Evolutionary conservation across 2,329 filamentous ascomycete genomes (phyloP).

Genomic region (Lasiodiplodia citricola): DNA sequence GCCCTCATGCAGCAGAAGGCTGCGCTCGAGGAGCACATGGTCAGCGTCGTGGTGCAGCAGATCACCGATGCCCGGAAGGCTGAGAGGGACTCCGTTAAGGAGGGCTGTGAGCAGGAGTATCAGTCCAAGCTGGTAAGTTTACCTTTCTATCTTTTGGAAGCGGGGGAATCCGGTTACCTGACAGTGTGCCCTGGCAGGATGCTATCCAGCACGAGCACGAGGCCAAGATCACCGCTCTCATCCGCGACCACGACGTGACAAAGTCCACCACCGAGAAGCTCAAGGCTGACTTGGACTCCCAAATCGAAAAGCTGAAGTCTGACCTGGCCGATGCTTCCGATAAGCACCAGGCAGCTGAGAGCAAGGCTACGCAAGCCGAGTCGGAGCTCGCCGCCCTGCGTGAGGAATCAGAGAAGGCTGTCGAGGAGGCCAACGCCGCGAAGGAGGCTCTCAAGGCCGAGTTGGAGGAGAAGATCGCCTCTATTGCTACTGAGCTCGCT

Average conservation of each 20-base stretch:
- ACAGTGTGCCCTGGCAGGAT: conserved; percentile 10
- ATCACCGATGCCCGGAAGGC: conserved; percentile 46
- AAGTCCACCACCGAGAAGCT: conserved; percentile 20
- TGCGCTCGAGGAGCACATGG: conserved; percentile 49
- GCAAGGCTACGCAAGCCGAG: conserved; percentile 8
- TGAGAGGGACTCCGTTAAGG: conserved; percentile 42
- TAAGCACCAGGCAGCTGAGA: conserved; percentile 23
- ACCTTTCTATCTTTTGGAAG: background rate
- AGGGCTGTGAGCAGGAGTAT: conserved; percentile 43
- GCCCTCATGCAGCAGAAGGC: conserved; percentile 40
- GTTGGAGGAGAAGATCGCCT: conserved; percentile 25
- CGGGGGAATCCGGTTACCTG: background rate
- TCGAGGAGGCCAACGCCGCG: conserved; percentile 20
- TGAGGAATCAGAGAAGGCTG: conserved; percentile 15
- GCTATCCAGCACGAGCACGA: conserved; percentile 27
- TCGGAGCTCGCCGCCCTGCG: conserved; percentile 12
- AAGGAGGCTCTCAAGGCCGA: conserved; percentile 27
- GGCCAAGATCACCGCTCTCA: conserved; percentile 27
- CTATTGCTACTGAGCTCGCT: conserved; percentile 25
- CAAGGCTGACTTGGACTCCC: conserved; percentile 23
- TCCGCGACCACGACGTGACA: conserved; percentile 25
- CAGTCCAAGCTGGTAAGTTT: conserved; percentile 36
- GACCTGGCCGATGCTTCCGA: conserved; percentile 17
- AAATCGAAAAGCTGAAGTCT: conserved; percentile 27
- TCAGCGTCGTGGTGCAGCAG: conserved; percentile 48